Percentiles rank a stretch among this genome's conserved stretches.
Conservation (phyloP, 1,284 basidiomycete species). For the Boletus coffeatus region DNA sequence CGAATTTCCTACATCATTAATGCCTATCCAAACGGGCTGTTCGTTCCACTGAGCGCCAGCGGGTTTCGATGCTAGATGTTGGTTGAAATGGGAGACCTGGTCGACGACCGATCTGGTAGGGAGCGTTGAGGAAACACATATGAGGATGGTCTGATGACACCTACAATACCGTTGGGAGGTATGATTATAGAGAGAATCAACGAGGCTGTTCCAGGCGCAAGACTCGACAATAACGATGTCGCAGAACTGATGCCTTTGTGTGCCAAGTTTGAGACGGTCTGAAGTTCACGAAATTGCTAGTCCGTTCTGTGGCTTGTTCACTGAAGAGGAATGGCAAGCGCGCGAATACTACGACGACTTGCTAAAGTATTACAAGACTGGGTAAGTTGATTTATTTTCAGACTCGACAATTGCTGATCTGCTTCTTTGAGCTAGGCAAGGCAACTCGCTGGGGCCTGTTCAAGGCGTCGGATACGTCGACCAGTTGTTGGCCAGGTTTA, state of each 20-base stretch:
- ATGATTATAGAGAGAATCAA: conserved; percentile 16
- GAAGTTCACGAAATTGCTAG: conserved; percentile 34
- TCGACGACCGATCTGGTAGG: conserved; percentile 47
- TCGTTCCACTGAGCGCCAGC: conserved; percentile 42
- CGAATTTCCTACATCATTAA: conserved; percentile 57
- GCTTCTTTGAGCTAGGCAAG: conserved; percentile 42
- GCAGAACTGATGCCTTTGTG: no score
- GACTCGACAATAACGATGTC: no score
- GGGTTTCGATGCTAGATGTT: conserved; percentile 47
- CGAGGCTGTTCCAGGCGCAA: no score
- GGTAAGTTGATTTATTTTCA: conserved; percentile 35
- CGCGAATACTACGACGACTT: conserved; percentile 73
- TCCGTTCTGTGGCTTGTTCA: conserved; percentile 71
- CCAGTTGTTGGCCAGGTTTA: conserved; percentile 81
- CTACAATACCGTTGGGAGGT: conserved; percentile 40
- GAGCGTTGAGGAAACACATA: background rate
- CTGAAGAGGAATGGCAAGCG: conserved; percentile 48
- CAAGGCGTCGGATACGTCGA: conserved; percentile 84
- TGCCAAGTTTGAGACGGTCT: no score
- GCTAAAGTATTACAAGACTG: conserved; percentile 72
- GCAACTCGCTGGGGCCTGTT: conserved; percentile 59
- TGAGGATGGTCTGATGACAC: background rate
- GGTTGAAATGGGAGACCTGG: conserved; percentile 54
- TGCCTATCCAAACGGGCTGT: conserved; percentile 54
- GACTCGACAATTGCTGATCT: background rate